phyloP scores from a whole-genome alignment of 805 yeast species.

The Saccharomycopsis javanensis region DNA sequence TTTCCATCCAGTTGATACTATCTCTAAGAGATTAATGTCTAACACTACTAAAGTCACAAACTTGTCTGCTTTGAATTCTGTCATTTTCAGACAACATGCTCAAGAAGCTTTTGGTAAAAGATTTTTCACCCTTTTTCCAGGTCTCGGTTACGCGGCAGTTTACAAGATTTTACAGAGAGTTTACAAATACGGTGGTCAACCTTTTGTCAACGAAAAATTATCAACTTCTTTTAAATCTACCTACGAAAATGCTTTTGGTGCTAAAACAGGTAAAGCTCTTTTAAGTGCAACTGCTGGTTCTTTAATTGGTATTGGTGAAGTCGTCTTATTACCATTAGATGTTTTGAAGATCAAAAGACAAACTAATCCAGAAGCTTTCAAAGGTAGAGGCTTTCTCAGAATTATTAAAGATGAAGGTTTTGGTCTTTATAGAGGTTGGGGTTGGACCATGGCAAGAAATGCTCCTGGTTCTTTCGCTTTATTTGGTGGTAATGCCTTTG shows the following conservation, averaged over 20 bases:
- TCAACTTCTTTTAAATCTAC: constrained; percentile 58
- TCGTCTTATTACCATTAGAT: constrained; percentile 88
- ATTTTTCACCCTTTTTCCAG: constrained; percentile 84
- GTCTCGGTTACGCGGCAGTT: constrained; percentile 96
- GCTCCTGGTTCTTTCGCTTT: constrained; percentile 98
- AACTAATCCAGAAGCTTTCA: constrained; percentile 99
- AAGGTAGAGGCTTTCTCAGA: constrained; percentile 90
- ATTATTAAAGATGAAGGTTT: constrained; percentile 87
- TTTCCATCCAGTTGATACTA: constrained; percentile 98
- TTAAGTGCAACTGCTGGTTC: constrained; percentile 97
- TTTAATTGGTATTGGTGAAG: constrained; percentile 94
- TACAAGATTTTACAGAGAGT: constrained; percentile 95
- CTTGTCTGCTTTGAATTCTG: constrained; percentile 62
- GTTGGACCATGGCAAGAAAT: constrained; percentile 99
- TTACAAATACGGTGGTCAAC: constrained; percentile 98
- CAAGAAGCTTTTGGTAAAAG: constrained; percentile 59
- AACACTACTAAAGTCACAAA: constrained; percentile 62
- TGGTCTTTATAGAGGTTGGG: constrained; percentile 95
- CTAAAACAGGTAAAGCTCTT: constrained; percentile 94
- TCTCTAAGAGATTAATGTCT: constrained; percentile 90
- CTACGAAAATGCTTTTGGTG: constrained; percentile 74
- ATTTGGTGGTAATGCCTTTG: constrained; percentile 98
- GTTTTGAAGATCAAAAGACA: constrained; percentile 97
- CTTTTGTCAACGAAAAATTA: constrained; percentile 91
- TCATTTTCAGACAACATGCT: constrained; percentile 80